Evolutionary conservation across 345 rosid genomes (phyloP).

Genomic region (Draba incana): DNA sequence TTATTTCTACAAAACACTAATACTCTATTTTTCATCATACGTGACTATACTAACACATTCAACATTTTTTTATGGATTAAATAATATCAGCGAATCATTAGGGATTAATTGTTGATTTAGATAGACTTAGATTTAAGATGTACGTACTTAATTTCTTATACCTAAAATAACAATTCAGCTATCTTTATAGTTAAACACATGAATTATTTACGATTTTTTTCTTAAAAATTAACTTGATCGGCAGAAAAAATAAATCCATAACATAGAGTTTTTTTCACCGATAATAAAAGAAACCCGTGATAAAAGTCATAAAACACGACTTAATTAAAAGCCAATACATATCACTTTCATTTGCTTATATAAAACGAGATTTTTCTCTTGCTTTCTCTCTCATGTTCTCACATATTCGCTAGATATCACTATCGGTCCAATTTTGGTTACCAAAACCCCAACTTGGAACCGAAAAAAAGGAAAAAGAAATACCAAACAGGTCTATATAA

Average conservation of each 20-base stretch:
- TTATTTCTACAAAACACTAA: no score
- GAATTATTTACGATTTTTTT: neutral
- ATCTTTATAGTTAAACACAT: neutral
- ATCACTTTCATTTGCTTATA: constrained; percentile 9
- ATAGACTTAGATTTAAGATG: neutral
- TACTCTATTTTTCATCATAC: no score
- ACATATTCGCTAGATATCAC: constrained; percentile 25
- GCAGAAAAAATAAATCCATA: neutral
- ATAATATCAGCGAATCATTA: neutral
- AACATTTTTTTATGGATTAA: neutral
- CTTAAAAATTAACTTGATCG: neutral
- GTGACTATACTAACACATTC: neutral
- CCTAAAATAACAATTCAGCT: neutral
- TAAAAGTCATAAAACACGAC: neutral
- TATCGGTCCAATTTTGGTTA: constrained; percentile 31
- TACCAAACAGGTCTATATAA: constrained; percentile 1
- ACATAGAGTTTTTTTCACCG: neutral
- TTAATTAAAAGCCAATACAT: constrained; percentile 12
- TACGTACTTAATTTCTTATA: neutral
- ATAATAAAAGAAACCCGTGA: constrained; percentile 7
- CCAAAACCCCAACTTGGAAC: constrained; percentile 39
- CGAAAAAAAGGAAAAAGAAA: constrained; percentile 28
- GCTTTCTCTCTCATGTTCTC: neutral
- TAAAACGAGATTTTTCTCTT: neutral
- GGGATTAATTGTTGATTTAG: neutral